These are phyloP conservation scores for Saturnispora zaruensis DNA, from an alignment of 805 yeast genomes.

Conservation along the genomic window DNA sequence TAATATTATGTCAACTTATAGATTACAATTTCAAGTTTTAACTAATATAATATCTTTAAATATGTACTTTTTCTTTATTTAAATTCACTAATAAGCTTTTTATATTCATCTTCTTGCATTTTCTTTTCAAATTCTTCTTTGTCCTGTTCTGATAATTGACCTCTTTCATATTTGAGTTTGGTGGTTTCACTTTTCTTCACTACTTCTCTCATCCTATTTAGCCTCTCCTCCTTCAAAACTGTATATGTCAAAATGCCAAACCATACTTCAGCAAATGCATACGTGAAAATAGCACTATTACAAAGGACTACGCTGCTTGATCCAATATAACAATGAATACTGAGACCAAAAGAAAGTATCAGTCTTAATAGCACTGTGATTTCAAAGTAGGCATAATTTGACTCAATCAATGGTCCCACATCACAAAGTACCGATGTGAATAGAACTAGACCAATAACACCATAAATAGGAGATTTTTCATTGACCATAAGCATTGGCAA, in stretches of 20 bases:
- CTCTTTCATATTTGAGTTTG: conserved; percentile 23
- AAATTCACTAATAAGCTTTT: conserved; percentile 27
- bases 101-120: conserved; percentile 24
- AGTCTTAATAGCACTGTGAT: conserved; percentile 53
- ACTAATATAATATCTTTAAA: background rate
- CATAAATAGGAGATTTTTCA: conserved; percentile 31
- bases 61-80: conserved; percentile 7
- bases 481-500: conserved; percentile 27
- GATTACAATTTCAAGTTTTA: background rate
- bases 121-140: conserved; percentile 17
- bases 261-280: conserved; percentile 62
- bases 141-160: conserved; percentile 20
- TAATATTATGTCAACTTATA: background rate
- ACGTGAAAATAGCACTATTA: conserved; percentile 54
- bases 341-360: conserved; percentile 39
- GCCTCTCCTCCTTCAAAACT: conserved; percentile 57
- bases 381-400: conserved; percentile 43
- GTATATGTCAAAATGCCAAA: conserved; percentile 53
- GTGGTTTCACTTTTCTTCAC: conserved; percentile 15
- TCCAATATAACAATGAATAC: conserved; percentile 40
- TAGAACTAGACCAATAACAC: conserved; percentile 41
- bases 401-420: conserved; percentile 46
- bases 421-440: conserved; percentile 41
- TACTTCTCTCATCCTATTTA: conserved; percentile 35
- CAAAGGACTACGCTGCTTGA: conserved; percentile 37